phyloP scores from a whole-genome alignment of 1,284 basidiomycete species.

The Psilocybe mexicana region DNA sequence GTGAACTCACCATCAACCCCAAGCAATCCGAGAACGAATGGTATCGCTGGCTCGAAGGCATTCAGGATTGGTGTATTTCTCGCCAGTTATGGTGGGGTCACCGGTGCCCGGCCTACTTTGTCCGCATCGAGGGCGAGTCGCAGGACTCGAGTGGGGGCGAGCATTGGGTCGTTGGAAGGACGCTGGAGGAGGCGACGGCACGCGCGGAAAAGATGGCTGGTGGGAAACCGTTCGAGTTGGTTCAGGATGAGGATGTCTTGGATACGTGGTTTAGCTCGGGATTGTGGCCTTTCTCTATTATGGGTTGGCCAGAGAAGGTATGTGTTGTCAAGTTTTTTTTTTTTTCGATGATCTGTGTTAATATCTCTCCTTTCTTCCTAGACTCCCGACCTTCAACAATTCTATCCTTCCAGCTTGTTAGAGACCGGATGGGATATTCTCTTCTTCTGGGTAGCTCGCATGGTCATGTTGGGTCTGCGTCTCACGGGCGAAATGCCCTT shows the following conservation, averaged over 20 bases:
- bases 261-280: constrained; percentile 99
- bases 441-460: constrained; percentile 99
- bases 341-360: background rate
- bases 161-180: constrained; percentile 92
- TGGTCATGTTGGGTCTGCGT: constrained; percentile 93
- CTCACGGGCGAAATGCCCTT: constrained; percentile 94
- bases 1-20: constrained; percentile 84
- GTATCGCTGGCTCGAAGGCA: constrained; percentile 95
- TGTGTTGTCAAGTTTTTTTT: constrained; percentile 13
- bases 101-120: constrained; percentile 93
- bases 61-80: constrained; percentile 99
- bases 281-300: constrained; percentile 97
- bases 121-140: constrained; percentile 79
- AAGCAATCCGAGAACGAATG: constrained; percentile 91
- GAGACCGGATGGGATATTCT: constrained; percentile 99
- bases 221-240: constrained; percentile 73
- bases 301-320: constrained; percentile 95
- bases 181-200: constrained; percentile 76
- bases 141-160: constrained; percentile 79
- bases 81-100: constrained; percentile 99
- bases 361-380: constrained; percentile 26
- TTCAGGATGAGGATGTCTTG: constrained; percentile 97
- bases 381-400: constrained; percentile 75
- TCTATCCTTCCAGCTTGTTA: constrained; percentile 88
- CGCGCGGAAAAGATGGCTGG: constrained; percentile 77